Conservation (phyloP, 768 basidiomycete genomes). For the Pulveroboletus sp. region DNA sequence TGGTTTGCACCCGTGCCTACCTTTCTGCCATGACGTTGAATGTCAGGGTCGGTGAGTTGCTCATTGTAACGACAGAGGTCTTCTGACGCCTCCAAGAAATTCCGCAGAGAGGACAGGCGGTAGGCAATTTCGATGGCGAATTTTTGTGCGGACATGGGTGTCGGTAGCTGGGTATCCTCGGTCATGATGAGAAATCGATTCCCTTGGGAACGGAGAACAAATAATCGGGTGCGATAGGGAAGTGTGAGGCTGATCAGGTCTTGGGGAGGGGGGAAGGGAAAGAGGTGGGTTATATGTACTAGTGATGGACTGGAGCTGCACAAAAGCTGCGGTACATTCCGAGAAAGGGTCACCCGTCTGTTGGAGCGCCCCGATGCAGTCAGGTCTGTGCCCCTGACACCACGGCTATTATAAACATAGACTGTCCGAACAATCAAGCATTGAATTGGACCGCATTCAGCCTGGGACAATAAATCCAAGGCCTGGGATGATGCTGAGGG, state of each 20-base stretch:
- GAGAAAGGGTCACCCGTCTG: constrained; percentile 18
- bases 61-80: constrained; percentile 20
- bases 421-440: background rate
- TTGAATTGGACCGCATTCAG: constrained; percentile 1
- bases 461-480: background rate
- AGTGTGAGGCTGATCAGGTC: constrained; percentile 1
- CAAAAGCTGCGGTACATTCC: constrained; percentile 31
- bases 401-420: constrained; percentile 8
- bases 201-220: background rate
- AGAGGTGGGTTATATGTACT: constrained; percentile 15
- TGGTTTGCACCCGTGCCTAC: constrained; percentile 4
- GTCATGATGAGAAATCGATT: constrained; percentile 11
- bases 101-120: constrained; percentile 27
- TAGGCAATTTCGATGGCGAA: constrained; percentile 27
- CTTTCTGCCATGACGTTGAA: constrained; percentile 27
- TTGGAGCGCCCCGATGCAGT: constrained; percentile 7
- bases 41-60: constrained; percentile 15
- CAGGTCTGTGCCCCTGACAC: constrained; percentile 8
- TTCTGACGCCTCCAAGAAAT: constrained; percentile 28
- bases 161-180: constrained; percentile 6
- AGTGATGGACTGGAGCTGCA: constrained; percentile 14
- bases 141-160: constrained; percentile 19
- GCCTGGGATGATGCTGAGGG: constrained; percentile 1
- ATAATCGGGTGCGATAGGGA: constrained; percentile 4
- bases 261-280: constrained; percentile 18